These are phyloP conservation scores for Ceratocystis diversiconidia DNA, from an alignment of 2,329 filamentous ascomycete genomes.

Conservation along the genomic window DNA sequence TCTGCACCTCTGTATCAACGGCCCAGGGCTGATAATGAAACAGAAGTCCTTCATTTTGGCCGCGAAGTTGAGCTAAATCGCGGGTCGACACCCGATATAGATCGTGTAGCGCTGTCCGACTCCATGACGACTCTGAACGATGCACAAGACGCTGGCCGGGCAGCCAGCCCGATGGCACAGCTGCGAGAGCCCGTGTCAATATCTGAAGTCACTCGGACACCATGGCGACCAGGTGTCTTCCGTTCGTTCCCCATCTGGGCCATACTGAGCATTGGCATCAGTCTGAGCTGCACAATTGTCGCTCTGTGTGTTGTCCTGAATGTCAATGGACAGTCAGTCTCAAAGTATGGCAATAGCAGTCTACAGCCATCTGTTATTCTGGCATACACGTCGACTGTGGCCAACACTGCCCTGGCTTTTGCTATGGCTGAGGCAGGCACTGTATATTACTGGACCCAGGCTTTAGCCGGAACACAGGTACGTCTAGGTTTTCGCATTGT, in stretches of 20 bases:
- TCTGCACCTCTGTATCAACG: neutral
- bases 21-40: neutral
- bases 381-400: neutral
- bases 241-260: neutral
- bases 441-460: neutral
- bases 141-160: neutral
- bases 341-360: neutral
- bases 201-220: neutral
- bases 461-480: neutral
- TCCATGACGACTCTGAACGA: neutral
- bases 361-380: neutral
- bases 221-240: neutral
- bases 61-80: neutral
- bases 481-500: neutral
- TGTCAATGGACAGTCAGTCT: neutral
- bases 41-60: neutral
- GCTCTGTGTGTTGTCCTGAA: neutral
- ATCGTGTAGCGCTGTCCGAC: neutral
- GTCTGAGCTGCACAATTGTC: neutral
- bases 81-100: neutral
- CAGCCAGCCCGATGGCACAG: neutral
- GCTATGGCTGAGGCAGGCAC: neutral
- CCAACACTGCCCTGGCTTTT: neutral
- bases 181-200: neutral
- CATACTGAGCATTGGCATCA: neutral